Conservation (phyloP, 177 flowering plant species). For the Vitis hybrid region DNA sequence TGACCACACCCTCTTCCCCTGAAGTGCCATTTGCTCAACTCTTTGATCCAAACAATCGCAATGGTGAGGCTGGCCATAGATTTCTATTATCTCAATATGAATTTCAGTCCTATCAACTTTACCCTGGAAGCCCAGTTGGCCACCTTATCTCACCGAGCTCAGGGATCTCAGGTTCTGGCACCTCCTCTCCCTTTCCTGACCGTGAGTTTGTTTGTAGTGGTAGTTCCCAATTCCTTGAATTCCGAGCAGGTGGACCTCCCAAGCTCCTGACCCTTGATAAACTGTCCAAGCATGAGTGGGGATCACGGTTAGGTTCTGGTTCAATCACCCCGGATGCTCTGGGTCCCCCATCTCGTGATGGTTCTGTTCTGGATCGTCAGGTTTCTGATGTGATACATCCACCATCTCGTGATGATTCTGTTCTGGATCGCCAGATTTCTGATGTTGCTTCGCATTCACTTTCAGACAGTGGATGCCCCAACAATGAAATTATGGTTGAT, state of each 20-base stretch:
- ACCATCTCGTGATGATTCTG: constrained; percentile 29
- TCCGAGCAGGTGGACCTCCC: constrained; percentile 57
- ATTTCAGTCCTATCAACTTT: constrained; percentile 82
- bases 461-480: constrained; percentile 22
- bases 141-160: constrained; percentile 93
- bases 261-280: constrained; percentile 62
- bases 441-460: constrained; percentile 40
- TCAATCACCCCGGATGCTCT: constrained; percentile 56
- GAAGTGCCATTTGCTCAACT: constrained; percentile 97
- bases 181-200: constrained; percentile 88
- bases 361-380: constrained; percentile 31
- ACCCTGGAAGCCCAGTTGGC: constrained; percentile 95
- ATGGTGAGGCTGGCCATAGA: constrained; percentile 35
- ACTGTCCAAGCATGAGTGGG: constrained; percentile 47
- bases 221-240: constrained; percentile 49
- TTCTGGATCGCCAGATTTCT: constrained; percentile 36
- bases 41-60: constrained; percentile 49
- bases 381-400: constrained; percentile 38
- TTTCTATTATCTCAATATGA: constrained; percentile 62
- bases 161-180: constrained; percentile 79
- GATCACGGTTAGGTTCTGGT: constrained; percentile 50
- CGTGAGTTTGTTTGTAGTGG: constrained; percentile 42
- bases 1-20: constrained; percentile 98
- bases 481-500: constrained; percentile 28
- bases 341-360: constrained; percentile 34